These are phyloP conservation scores for Protostelium mycophagum DNA, from an alignment of 78 protist genomes.

Conservation along the genomic window DNA sequence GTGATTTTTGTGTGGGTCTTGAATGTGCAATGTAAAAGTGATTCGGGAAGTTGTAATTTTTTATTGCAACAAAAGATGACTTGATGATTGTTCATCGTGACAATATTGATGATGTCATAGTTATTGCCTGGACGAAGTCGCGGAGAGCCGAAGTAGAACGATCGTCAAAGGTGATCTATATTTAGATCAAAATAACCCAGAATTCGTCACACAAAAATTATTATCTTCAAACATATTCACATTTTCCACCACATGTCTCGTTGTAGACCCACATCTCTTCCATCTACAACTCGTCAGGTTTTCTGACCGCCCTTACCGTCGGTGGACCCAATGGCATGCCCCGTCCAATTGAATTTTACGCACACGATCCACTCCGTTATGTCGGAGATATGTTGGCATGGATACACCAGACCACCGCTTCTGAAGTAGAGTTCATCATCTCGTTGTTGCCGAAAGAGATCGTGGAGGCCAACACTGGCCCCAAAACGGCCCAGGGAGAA, in stretches of 20 bases:
- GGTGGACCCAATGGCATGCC: constrained; percentile 76
- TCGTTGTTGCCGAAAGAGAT: constrained; percentile 7
- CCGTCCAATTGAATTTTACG: constrained; percentile 75
- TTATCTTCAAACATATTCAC: too few species aligned
- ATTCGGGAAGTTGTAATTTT: too few species aligned
- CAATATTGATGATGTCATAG: too few species aligned
- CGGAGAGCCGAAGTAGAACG: not conserved
- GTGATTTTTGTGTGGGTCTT: too few species aligned
- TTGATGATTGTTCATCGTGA: too few species aligned
- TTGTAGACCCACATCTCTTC: constrained; percentile 5
- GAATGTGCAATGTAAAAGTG: too few species aligned
- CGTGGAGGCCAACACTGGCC: not conserved
- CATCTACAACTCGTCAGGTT: constrained; percentile 16
- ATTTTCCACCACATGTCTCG: constrained; percentile 30
- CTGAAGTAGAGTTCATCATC: constrained; percentile 42
- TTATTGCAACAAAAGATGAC: too few species aligned
- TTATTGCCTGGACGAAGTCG: not conserved
- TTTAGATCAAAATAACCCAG: too few species aligned
- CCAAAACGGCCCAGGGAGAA: not conserved
- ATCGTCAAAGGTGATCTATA: not conserved
- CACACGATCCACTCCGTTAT: constrained; percentile 78
- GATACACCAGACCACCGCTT: constrained; percentile 71
- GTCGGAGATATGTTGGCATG: constrained; percentile 84
- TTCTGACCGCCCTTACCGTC: constrained; percentile 54
- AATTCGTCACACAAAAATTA: too few species aligned